Conservation (phyloP, 352 stramenopile species). For the Globisporangium splendens region DNA sequence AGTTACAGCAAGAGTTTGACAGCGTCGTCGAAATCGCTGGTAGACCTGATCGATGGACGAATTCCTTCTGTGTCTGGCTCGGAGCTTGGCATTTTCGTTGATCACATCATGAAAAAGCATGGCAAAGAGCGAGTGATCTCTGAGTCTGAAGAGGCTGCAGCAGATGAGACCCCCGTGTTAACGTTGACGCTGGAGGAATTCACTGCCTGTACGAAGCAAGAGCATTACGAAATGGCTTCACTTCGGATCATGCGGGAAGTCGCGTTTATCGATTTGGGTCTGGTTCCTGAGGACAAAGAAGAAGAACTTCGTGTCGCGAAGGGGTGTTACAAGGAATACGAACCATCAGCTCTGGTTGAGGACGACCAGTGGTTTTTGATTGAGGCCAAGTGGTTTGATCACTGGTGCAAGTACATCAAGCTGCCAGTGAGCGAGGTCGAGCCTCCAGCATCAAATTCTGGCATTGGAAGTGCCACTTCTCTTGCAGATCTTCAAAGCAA, state of each 20-base stretch:
- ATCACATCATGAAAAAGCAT: constrained; percentile 65
- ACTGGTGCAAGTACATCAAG: constrained; percentile 82
- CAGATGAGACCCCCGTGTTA: constrained; percentile 25
- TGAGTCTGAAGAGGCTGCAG: constrained; percentile 18
- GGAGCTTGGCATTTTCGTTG: constrained; percentile 75
- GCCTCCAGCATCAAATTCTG: constrained; percentile 28
- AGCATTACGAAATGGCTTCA: constrained; percentile 75
- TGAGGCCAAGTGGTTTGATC: constrained; percentile 81
- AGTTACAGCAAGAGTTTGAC: constrained; percentile 41
- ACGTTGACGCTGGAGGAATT: constrained; percentile 72
- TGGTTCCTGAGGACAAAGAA: constrained; percentile 69
- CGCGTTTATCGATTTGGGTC: constrained; percentile 76
- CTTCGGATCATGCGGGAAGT: constrained; percentile 83
- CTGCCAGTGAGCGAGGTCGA: constrained; percentile 28
- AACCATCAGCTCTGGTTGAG: constrained; percentile 62
- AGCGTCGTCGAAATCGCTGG: constrained; percentile 43
- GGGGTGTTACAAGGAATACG: constrained; percentile 75
- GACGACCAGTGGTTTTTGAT: constrained; percentile 84
- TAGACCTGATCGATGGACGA: constrained; percentile 48
- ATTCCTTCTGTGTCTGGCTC: constrained; percentile 76
- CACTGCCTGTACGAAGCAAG: constrained; percentile 50
- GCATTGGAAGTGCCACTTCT: constrained; percentile 9
- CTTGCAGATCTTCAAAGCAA: constrained; percentile 7
- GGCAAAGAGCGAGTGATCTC: constrained; percentile 30
- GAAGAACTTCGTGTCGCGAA: constrained; percentile 74